A percentile compares a stretch with the other conserved stretches of the same genome.
Evolutionary conservation across 2,329 filamentous ascomycete genomes (phyloP).

Genomic region (Xylaria polymorpha): DNA sequence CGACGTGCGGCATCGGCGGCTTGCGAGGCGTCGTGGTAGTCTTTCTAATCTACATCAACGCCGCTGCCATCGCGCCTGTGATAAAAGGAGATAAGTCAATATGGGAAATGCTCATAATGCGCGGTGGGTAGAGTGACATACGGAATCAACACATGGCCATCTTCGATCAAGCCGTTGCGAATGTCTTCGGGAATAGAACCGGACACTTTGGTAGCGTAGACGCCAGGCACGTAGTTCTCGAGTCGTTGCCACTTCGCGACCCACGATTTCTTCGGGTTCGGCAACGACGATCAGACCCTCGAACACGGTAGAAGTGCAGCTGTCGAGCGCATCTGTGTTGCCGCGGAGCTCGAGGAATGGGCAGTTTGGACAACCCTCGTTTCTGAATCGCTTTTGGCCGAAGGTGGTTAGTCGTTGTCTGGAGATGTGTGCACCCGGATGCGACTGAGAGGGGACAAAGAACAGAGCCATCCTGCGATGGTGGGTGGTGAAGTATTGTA

Average conservation of each 20-base stretch:
- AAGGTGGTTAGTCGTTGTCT: slow-evolving; percentile 8
- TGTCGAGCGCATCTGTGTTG: slow-evolving; percentile 83
- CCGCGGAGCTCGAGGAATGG: slow-evolving; percentile 87
- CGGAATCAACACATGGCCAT: slow-evolving; percentile 74
- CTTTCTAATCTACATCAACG: slow-evolving; percentile 38
- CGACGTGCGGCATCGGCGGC: background rate
- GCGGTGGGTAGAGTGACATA: slow-evolving; percentile 58
- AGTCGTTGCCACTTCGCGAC: slow-evolving; percentile 96
- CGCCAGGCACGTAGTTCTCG: slow-evolving; percentile 85
- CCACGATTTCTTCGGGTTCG: slow-evolving; percentile 87
- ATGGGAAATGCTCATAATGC: slow-evolving; percentile 48
- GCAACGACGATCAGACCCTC: slow-evolving; percentile 89
- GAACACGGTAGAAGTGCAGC: slow-evolving; percentile 96
- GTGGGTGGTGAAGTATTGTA: slow-evolving; percentile 4
- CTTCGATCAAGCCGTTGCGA: slow-evolving; percentile 69
- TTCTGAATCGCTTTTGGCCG: slow-evolving; percentile 77
- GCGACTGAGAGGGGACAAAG: background rate
- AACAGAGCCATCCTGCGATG: slow-evolving; percentile 3
- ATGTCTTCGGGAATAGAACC: slow-evolving; percentile 79
- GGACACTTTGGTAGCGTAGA: slow-evolving; percentile 95
- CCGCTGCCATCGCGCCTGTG: slow-evolving; percentile 39
- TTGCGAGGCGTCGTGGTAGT: background rate
- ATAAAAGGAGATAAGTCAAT: slow-evolving; percentile 16
- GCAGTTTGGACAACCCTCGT: slow-evolving; percentile 95
- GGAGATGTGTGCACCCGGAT: background rate